Conservation (phyloP, 352 stramenopile genomes). For the Poterioochromonas sp. region DNA sequence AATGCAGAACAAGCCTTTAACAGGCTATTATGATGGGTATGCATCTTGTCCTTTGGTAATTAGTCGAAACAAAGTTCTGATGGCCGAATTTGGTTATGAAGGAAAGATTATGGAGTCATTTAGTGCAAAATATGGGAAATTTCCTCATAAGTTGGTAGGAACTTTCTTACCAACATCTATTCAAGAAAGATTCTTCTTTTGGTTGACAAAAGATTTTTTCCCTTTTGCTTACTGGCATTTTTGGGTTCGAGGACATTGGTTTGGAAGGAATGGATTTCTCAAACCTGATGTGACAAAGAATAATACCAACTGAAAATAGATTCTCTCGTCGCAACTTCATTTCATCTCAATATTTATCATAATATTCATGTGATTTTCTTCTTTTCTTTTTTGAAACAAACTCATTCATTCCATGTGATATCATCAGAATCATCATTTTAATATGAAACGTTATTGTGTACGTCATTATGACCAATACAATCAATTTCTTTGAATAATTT, state of each 20-base stretch:
- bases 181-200: constrained; percentile 41
- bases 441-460: no score
- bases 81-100: constrained; percentile 46
- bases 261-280: constrained; percentile 38
- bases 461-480: no score
- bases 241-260: constrained; percentile 41
- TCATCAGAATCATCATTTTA: no score
- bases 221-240: constrained; percentile 45
- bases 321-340: no score
- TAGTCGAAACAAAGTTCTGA: constrained; percentile 38
- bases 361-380: no score
- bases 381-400: no score
- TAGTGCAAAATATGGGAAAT: neutral
- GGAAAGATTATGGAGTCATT: constrained; percentile 43
- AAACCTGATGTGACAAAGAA: constrained; percentile 33
- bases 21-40: constrained; percentile 43
- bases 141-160: constrained; percentile 38
- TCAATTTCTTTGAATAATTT: no score
- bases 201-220: constrained; percentile 42
- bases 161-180: constrained; percentile 32
- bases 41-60: constrained; percentile 45
- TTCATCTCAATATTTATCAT: no score
- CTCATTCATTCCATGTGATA: no score
- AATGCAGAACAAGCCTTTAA: constrained; percentile 36
- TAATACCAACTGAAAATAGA: no score